Evolutionary conservation across 768 basidiomycete species (phyloP).

Genomic region (Suillus ampliporus): DNA sequence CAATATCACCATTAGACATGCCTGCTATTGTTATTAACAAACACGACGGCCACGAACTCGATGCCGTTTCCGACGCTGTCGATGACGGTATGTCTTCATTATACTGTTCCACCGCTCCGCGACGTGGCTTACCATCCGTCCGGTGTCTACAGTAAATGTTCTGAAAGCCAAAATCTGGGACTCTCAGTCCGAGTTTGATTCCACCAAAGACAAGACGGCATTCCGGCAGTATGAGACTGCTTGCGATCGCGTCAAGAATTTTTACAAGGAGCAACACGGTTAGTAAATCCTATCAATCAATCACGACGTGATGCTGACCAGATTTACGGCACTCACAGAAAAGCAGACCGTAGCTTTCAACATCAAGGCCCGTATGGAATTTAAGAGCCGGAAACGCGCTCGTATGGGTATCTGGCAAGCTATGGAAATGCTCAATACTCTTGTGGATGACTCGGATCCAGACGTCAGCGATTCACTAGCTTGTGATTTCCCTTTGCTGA

Average conservation of each 20-base stretch:
- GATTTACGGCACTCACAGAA: slow-evolving; percentile 45
- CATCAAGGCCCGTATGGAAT: slow-evolving; percentile 74
- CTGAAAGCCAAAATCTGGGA: slow-evolving; percentile 68
- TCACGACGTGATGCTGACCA: background rate
- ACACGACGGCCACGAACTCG: slow-evolving; percentile 41
- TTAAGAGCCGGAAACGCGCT: slow-evolving; percentile 67
- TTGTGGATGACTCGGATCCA: slow-evolving; percentile 91
- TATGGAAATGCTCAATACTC: slow-evolving; percentile 84
- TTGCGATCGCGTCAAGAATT: slow-evolving; percentile 77
- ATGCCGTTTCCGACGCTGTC: slow-evolving; percentile 52
- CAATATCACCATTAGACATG: slow-evolving; percentile 20
- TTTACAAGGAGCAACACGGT: slow-evolving; percentile 85
- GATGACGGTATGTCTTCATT: slow-evolving; percentile 47
- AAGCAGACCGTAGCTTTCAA: slow-evolving; percentile 92
- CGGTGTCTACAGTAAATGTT: slow-evolving; percentile 59
- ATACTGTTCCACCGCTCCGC: background rate
- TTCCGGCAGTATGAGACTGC: slow-evolving; percentile 80
- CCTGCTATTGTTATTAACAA: slow-evolving; percentile 27
- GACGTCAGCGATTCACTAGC: slow-evolving; percentile 52
- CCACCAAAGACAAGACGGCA: slow-evolving; percentile 61
- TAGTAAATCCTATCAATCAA: slow-evolving; percentile 11
- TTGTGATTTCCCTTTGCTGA: slow-evolving; percentile 16
- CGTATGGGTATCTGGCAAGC: slow-evolving; percentile 90
- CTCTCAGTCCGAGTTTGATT: slow-evolving; percentile 56
- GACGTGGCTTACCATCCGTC: background rate